A percentile compares a stretch with the other conserved stretches of the same genome.
Conservation (phyloP, 768 basidiomycete genomes). For the Crassisporium funariophilum region DNA sequence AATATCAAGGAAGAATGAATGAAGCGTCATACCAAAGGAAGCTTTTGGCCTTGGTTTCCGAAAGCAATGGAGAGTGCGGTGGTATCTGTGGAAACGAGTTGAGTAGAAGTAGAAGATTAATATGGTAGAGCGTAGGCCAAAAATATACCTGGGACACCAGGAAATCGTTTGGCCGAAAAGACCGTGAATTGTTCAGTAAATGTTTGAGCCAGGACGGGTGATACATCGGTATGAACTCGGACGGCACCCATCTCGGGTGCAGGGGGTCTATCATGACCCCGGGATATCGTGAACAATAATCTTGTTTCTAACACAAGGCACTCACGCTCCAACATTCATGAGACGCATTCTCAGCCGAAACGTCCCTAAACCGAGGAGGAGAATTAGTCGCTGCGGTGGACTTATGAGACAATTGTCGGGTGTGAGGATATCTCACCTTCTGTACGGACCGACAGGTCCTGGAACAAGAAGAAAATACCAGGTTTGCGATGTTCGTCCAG, state of each 20-base stretch:
- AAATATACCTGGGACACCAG: conserved; percentile 81
- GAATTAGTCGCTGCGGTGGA: conserved; percentile 10
- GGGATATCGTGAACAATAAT: conserved; percentile 10
- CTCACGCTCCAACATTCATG: conserved; percentile 92
- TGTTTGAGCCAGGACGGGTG: conserved; percentile 81
- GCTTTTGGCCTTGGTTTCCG: conserved; percentile 88
- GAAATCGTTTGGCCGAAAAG: conserved; percentile 92
- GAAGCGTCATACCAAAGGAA: conserved; percentile 66
- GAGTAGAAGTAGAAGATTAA: conserved; percentile 8
- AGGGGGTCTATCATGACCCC: conserved; percentile 50
- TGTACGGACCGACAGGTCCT: conserved; percentile 90
- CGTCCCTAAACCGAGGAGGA: conserved; percentile 50
- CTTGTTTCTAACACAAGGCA: conserved; percentile 24
- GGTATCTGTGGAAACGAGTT: conserved; percentile 56
- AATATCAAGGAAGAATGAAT: conserved; percentile 21
- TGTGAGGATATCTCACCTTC: conserved; percentile 58
- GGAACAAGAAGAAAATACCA: conserved; percentile 94
- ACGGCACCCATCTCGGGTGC: conserved; percentile 70
- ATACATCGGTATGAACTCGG: conserved; percentile 65
- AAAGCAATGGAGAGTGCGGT: conserved; percentile 87
- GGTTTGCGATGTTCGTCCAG: conserved; percentile 82
- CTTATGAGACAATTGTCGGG: conserved; percentile 2
- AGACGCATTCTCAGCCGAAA: conserved; percentile 87
- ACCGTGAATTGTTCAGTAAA: conserved; percentile 86
- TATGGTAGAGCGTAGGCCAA: conserved; percentile 12